These are phyloP conservation scores for Aureobasidium sp. DNA, from an alignment of 2,329 filamentous ascomycete species.

Conservation along the genomic window DNA sequence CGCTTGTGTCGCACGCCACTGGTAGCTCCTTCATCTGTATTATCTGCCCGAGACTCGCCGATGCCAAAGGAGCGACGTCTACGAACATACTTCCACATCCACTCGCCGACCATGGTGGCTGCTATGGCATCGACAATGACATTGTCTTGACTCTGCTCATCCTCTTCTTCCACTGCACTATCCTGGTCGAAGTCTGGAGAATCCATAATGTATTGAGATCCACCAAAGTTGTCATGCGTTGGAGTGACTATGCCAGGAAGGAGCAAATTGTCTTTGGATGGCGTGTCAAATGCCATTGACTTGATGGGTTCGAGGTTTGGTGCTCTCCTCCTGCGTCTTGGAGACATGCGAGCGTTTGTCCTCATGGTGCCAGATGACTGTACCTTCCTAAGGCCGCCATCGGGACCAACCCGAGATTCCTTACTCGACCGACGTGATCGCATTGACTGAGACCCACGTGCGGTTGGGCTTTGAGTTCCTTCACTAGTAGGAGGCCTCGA, in stretches of 20 bases:
- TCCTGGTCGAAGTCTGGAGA: slow-evolving; percentile 5
- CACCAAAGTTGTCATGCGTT: neutral
- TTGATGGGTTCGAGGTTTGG: slow-evolving; percentile 26
- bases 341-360: slow-evolving; percentile 48
- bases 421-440: neutral
- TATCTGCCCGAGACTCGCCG: slow-evolving; percentile 45
- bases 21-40: slow-evolving; percentile 37
- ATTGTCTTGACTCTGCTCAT: slow-evolving; percentile 26
- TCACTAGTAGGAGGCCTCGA: slow-evolving; percentile 65
- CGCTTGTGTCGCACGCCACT: slow-evolving; percentile 72
- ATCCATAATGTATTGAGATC: neutral
- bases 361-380: slow-evolving; percentile 72
- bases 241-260: slow-evolving; percentile 1
- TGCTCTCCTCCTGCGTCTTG: slow-evolving; percentile 22
- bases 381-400: slow-evolving; percentile 61
- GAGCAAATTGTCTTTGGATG: slow-evolving; percentile 13
- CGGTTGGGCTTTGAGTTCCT: slow-evolving; percentile 64
- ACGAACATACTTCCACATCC: slow-evolving; percentile 88
- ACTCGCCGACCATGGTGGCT: slow-evolving; percentile 96
- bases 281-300: slow-evolving; percentile 27
- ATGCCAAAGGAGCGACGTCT: slow-evolving; percentile 86
- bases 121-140: slow-evolving; percentile 94
- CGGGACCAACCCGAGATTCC: slow-evolving; percentile 14
- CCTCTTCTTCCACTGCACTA: slow-evolving; percentile 7
- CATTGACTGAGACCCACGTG: slow-evolving; percentile 31